Base-by-base conservation (phyloP, 352 stramenopile species). In the Globisporangium parvum region DNA sequence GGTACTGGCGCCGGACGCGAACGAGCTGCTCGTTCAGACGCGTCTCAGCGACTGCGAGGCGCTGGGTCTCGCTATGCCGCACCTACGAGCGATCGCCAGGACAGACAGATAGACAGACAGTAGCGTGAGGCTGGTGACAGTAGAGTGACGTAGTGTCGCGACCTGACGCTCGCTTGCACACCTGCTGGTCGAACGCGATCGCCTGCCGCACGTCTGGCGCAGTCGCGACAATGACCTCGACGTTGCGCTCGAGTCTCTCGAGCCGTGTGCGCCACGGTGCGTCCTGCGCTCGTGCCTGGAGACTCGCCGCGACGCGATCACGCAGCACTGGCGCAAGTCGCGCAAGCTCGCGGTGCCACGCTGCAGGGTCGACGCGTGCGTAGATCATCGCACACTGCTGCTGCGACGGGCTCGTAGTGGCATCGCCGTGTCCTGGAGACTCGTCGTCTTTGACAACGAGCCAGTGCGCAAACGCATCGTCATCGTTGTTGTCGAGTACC, bases 371-470 rank as follows among this genome's bases (percentile, higher is more conserved):
- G 37, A 83, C 67, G 15, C 62, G 26, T 1, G 69, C 65, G 35
- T 71, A 52, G 54, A 83, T 85, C 65, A 83, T 79, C 18, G 64
- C 47, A 21, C 45, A 59, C 10, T 69, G 51, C 6, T 62, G 33
- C 1, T 63, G 44, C 8, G 55, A 59, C 20, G 21, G 37, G 9
- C 37, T 42, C 6, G 8, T 37, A 37, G 31, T 37, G 31, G 52
- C 17, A 14, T 54, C 17, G 17, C 23, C 26, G 23, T 47, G 9
- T 24, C 33, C 37, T 14, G 17, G 20, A 31, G 18, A 37, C 31
- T 80, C 63, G 45, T 80, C 63, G 45, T 80, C 64, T 26, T 63
- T 79, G 18, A 73, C 55, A 12, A 81, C 59, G 8, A 85, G 23
- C 74, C 74, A 85, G n/a, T 66, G 52, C 15, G 59, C 66, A 44